These are phyloP conservation scores for Tolypocladium ophioglossoides DNA, from an alignment of 2,329 filamentous ascomycete species.

Conservation along the genomic window DNA sequence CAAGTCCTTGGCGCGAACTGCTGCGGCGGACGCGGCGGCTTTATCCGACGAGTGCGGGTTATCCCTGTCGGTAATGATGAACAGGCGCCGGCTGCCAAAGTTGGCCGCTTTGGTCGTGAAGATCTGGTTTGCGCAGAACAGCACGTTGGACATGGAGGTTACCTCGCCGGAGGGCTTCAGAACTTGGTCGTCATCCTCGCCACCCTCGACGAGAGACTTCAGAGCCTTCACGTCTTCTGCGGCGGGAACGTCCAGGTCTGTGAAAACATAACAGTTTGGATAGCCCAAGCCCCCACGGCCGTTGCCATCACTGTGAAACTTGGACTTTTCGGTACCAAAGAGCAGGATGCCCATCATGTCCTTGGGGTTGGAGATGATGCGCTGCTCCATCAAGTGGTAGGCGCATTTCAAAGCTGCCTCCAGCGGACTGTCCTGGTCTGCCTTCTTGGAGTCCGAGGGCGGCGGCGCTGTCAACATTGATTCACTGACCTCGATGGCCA, in stretches of 20 bases:
- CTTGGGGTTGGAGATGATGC: conserved; percentile 91
- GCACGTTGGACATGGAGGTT: conserved; percentile 74
- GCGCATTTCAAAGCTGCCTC: conserved; percentile 86
- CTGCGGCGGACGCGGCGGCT: conserved; percentile 60
- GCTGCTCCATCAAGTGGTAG: conserved; percentile 92
- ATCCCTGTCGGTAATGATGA: conserved; percentile 92
- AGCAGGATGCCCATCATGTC: conserved; percentile 96
- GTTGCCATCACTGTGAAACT: conserved; percentile 59
- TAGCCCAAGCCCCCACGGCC: conserved; percentile 55
- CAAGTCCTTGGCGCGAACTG: conserved; percentile 83
- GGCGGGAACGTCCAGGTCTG: conserved; percentile 77
- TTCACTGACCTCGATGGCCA: conserved; percentile 83
- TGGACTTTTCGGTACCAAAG: conserved; percentile 80
- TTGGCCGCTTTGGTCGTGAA: conserved; percentile 93
- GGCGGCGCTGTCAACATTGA: conserved; percentile 71
- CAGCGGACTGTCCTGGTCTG: conserved; percentile 66
- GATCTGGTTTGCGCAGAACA: conserved; percentile 93
- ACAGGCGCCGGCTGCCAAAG: conserved; percentile 85
- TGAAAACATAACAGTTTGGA: conserved; percentile 85
- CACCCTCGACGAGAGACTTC: conserved; percentile 66
- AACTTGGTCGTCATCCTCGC: conserved; percentile 58
- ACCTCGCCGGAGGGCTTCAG: conserved; percentile 58
- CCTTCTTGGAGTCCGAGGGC: conserved; percentile 58
- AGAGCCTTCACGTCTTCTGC: conserved; percentile 78
- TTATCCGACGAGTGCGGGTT: conserved; percentile 69